Evolutionary conservation across 2,329 filamentous ascomycete species (phyloP), one percentile per base, ranked within the genome.

Genomic region (Colletotrichum sp.): DNA sequence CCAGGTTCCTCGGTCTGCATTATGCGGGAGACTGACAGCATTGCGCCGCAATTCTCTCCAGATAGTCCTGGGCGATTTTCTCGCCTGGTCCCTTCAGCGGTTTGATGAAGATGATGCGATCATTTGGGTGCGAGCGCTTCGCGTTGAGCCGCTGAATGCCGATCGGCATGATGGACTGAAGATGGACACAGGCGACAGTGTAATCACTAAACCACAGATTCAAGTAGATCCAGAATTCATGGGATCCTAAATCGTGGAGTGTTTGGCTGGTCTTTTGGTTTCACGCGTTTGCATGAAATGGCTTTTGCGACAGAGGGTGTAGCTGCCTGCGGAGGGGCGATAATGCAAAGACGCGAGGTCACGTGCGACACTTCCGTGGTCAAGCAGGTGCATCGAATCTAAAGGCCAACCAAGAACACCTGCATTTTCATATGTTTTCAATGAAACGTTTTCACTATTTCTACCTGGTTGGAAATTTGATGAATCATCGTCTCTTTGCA

Each of bases 71-170:
- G 0, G 94, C 92, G 9, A 89, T 87, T 3, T 87, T 86, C 81
- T 94, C 90, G 77, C 93, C 90, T 0, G 90, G 86, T 0, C 94
- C 94, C 16, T 92, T 89, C 1, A 96, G 87, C 2, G 95, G 93
- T 81, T 96, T 96, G 86, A 98, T 96, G 87, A 98, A 98, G 82
- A 95, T 92, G 79, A 98, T 95, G 76, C 92, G 91, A 26, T 92
- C 88, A 80, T 97, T 98, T 9, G 95, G 95, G 75, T 94, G 93
- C 70, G 93, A 92, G 62, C 89, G 91, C 81, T 91, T 94, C 79
- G 92, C 93, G 81, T 98, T 98, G 67, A 98, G 88, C 77, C 95
- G 91, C 85, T 95, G 91, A 81, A 95, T 94, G 69, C 95, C 95
- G 72, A 95, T 86, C 66, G 94, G 94, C 95, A 97, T 97, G 7